These are phyloP conservation scores for Mayamaea pseudoterrestris DNA, from an alignment of 108 stramenopile genomes.

Conservation along the genomic window DNA sequence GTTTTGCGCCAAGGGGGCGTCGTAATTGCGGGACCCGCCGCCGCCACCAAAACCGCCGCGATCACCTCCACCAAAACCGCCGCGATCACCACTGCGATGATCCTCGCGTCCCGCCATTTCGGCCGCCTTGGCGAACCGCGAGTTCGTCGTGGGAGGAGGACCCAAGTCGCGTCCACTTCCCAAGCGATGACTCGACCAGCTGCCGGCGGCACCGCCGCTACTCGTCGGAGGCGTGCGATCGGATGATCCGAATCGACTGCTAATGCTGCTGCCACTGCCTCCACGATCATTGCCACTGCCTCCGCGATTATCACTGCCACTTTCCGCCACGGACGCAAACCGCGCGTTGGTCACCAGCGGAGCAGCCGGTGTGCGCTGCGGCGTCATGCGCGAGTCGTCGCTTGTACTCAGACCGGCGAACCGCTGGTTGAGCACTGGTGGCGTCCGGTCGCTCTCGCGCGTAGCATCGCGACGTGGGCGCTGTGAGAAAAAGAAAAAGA, in stretches of 20 bases:
- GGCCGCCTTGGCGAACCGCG: conserved; percentile 28
- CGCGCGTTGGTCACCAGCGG: conserved; percentile 42
- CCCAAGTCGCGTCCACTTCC: conserved; percentile 26
- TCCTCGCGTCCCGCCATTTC: conserved; percentile 8
- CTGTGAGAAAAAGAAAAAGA: conserved; percentile 6
- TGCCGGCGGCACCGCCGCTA: no score
- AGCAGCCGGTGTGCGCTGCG: conserved; percentile 5
- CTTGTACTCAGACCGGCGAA: conserved; percentile 62
- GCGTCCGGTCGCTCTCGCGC: conserved; percentile 26
- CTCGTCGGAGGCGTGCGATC: no score
- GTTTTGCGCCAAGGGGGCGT: conserved; percentile 41
- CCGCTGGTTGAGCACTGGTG: conserved; percentile 50
- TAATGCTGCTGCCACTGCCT: not conserved
- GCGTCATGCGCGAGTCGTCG: conserved; percentile 14
- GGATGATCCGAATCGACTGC: conserved; percentile 2
- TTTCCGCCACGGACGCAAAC: conserved; percentile 38
- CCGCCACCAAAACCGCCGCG: conserved; percentile 20
- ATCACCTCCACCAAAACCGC: conserved; percentile 16
- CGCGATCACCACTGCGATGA: conserved; percentile 13
- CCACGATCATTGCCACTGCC: conserved; percentile 5
- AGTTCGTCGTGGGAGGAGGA: conserved; percentile 38
- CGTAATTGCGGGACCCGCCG: conserved; percentile 12
- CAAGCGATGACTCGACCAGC: no score
- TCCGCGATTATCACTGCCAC: conserved; percentile 1
- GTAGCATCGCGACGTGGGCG: conserved; percentile 20